A percentile compares a stretch with the other conserved stretches of the same genome.
Evolutionary conservation across 352 stramenopile genomes (phyloP).

Genomic region (Pseudoperonospora humuli): DNA sequence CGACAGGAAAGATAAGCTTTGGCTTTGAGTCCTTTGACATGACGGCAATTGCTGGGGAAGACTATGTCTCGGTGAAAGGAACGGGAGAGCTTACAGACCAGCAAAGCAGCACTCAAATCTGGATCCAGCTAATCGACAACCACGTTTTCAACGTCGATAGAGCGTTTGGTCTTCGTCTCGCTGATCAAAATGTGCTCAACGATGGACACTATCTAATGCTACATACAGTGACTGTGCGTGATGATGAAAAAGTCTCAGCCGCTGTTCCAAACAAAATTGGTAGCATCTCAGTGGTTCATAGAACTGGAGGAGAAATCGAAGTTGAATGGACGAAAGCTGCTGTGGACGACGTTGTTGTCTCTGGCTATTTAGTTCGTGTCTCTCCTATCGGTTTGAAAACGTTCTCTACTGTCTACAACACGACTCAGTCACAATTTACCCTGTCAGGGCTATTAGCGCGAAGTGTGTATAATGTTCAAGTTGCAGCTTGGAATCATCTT

Average conservation of each 20-base stretch:
- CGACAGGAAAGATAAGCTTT: conserved; percentile 27
- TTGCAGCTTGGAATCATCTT: conserved; percentile 45
- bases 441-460: conserved; percentile 29
- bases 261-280: conserved; percentile 16
- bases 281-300: conserved; percentile 4
- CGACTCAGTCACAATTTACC: conserved; percentile 24
- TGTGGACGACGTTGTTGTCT: background rate
- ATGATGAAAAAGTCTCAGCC: conserved; percentile 37
- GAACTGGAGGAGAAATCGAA: conserved; percentile 44
- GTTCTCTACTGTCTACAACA: conserved; percentile 40
- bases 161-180: conserved; percentile 36
- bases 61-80: conserved; percentile 31
- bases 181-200: background rate
- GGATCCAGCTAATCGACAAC: conserved; percentile 44
- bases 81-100: conserved; percentile 25
- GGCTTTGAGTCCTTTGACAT: conserved; percentile 48
- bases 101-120: conserved; percentile 28
- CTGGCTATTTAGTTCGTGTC: conserved; percentile 37
- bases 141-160: conserved; percentile 23
- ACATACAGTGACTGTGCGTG: conserved; percentile 27
- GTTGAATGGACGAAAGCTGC: conserved; percentile 20
- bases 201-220: conserved; percentile 15
- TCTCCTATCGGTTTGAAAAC: conserved; percentile 1
- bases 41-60: conserved; percentile 6
- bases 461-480: conserved; percentile 27